phyloP scores from a whole-genome alignment of 345 rosid genomes.

The Camelina neglecta region DNA sequence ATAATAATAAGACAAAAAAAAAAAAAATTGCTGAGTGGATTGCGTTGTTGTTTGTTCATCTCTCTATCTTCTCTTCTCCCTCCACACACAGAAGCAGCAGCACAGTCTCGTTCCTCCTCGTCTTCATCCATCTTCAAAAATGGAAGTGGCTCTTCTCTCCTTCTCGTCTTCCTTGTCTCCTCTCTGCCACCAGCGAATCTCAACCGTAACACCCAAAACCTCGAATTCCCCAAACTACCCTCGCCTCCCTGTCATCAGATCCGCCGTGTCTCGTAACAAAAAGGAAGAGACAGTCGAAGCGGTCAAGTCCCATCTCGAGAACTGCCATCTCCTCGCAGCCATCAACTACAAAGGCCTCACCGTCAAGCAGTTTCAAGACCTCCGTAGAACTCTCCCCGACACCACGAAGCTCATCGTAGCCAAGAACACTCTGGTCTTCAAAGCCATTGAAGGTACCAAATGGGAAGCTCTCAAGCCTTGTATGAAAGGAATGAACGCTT shows the following conservation, averaged over 20 bases:
- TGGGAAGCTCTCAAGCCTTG: slow-evolving; percentile 90
- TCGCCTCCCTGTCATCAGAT: slow-evolving; percentile 51
- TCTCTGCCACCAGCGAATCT: slow-evolving; percentile 41
- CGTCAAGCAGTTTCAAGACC: slow-evolving; percentile 85
- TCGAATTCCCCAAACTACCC: slow-evolving; percentile 34
- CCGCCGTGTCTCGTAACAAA: slow-evolving; percentile 82
- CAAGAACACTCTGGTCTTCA: slow-evolving; percentile 81
- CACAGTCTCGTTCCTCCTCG: background rate
- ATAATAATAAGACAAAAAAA: background rate
- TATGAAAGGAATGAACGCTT: slow-evolving; percentile 96
- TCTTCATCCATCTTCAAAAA: slow-evolving; percentile 41
- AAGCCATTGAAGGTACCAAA: slow-evolving; percentile 87
- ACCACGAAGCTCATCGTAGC: slow-evolving; percentile 75
- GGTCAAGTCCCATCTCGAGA: slow-evolving; percentile 76
- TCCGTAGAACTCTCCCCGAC: slow-evolving; percentile 73
- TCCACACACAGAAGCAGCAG: slow-evolving; percentile 22
- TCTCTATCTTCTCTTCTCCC: slow-evolving; percentile 33
- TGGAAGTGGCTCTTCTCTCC: slow-evolving; percentile 75
- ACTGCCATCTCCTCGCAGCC: slow-evolving; percentile 83
- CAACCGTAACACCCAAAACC: slow-evolving; percentile 38
- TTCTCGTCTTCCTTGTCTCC: slow-evolving; percentile 56
- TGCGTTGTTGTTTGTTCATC: background rate
- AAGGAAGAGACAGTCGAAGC: slow-evolving; percentile 86
- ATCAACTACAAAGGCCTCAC: slow-evolving; percentile 79
- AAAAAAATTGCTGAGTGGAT: background rate